Evolutionary conservation across 2,329 filamentous ascomycete genomes (phyloP), one percentile per base, ranked within the genome.

Genomic region (Aspergillus sp.): DNA sequence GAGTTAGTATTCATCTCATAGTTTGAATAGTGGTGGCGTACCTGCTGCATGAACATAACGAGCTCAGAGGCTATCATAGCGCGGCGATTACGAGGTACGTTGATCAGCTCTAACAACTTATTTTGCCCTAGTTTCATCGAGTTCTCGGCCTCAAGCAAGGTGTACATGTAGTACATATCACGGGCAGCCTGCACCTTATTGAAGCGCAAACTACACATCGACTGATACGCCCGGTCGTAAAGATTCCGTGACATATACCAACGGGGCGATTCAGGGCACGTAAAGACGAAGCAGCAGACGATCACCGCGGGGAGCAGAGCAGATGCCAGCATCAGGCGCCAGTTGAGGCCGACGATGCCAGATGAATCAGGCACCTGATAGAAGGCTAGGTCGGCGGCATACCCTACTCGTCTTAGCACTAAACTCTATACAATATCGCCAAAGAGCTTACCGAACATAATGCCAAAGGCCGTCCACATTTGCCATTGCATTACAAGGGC

Each of bases 401-500:
- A 88, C 15, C 86, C 51, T 54, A 30, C 19, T 54, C 15, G 6
- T 15, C 8, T 54, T 48, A 54, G 42, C 33, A 46, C 5, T n/a
- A 15, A 4, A 11, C 8, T 39, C 20, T 19, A 4, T n/a, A 11
- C 15, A 7, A 27, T 22, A 41, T 33, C 27, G 9, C 11, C 45
- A 12, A 20, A 7, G 2, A 8, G 2, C 42, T 24, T 37, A 54
- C 51, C 85, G 15, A 76, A 73, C 80, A 81, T 77, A 58, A 81
- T 80, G 12, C 79, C 79, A 57, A 80, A 80, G 0, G 77, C 79
- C 4, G 75, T 78, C 75, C 76, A 82, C 75, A 80, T 80, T 74
- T 93, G 88, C 89, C 90, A 93, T 61, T 86, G 87, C 89, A 93
- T 93, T 61, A 93, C 89, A 17, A 95, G 79, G 7, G 88, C 89